phyloP scores from a whole-genome alignment of 352 stramenopile genomes.

The Phytophthora constricta region DNA sequence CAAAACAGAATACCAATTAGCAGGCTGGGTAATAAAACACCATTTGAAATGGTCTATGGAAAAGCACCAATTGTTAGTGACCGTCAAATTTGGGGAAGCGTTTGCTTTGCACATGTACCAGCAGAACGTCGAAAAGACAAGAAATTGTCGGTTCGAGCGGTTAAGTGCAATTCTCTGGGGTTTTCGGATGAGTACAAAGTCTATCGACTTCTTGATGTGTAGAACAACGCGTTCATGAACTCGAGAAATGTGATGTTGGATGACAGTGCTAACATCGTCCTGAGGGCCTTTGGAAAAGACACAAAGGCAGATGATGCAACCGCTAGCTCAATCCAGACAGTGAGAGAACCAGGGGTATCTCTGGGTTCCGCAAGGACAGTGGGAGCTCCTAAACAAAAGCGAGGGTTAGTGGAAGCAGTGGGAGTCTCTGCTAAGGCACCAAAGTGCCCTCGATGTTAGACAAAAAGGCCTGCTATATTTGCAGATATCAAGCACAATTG shows the following conservation, averaged over 20 bases:
- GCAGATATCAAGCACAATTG: conserved; percentile 7
- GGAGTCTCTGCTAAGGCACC: background rate
- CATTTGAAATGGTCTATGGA: too few species aligned
- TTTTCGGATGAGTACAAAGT: conserved; percentile 20
- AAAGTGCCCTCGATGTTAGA: conserved; percentile 9
- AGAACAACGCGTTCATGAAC: conserved; percentile 11
- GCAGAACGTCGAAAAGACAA: conserved; percentile 4
- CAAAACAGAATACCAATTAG: conserved; percentile 11
- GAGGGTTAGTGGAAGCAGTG: too few species aligned
- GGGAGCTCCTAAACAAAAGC: too few species aligned
- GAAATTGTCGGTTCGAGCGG: conserved; percentile 1
- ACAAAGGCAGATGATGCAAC: background rate
- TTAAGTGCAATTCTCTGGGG: conserved; percentile 5
- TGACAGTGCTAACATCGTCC: conserved; percentile 1
- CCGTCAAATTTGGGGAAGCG: background rate
- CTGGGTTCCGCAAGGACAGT: too few species aligned
- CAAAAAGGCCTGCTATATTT: conserved; percentile 3
- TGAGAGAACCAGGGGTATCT: too few species aligned
- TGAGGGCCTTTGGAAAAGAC: conserved; percentile 1
- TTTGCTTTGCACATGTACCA: conserved; percentile 13
- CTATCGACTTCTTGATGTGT: conserved; percentile 8
- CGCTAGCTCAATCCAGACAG: too few species aligned
- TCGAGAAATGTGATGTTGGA: conserved; percentile 16
- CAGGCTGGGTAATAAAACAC: conserved; percentile 2
- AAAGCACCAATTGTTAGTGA: too few species aligned